Evolutionary conservation across 352 stramenopile genomes (phyloP), one percentile per base, ranked within the genome.

Genomic region (Phytophthora idaei): DNA sequence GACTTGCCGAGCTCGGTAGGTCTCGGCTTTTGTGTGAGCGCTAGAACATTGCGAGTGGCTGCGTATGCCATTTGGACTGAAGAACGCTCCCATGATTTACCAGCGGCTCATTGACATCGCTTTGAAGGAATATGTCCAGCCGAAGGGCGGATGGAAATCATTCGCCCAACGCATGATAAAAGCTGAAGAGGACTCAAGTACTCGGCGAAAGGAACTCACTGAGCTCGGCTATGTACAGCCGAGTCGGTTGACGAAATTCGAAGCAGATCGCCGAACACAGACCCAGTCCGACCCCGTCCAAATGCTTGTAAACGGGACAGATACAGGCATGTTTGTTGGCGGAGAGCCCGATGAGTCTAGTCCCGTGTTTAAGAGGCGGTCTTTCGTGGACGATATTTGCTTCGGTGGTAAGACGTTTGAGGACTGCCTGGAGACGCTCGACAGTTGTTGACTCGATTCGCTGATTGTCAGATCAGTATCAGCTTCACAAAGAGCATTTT

Each of bases 401-500:
- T 63, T 63, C 4, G 44, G 56, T 8, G 8, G 31, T 8, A 8
- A 5, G 31, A 36, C 8, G 5, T 36, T 36, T 36, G 31, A 36
- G 5, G 31, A 5, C 31, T 36, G 31, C 31, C 7, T 36, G 31
- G 31, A 36, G 31, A 36, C 31, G 7, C 5, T 61, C 2, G 55
- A 53, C 25, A 9, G 2, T 29, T 61, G 3, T 10, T 61, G n/a
- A 25, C 55, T 1, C 9, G 55, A 2, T 53, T 61, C 42, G 15
- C 42, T 4, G 44, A 61, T 29, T 61, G 54, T n/a, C 5, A 29
- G 17, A 61, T 53, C 9, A 53, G 54, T 10, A 14, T 45, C 4
- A 61, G 54, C 17, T 61, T 53, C 5, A 61, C 42, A 2, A 54
- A 53, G 17, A 53, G 54, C 12, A 61, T 58, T 5, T 58, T 48